A percentile compares a stretch with the other conserved stretches of the same genome.
Evolutionary conservation across 371 early-diverging fungal species (phyloP).

Genomic region (Mortierella polycephala): DNA sequence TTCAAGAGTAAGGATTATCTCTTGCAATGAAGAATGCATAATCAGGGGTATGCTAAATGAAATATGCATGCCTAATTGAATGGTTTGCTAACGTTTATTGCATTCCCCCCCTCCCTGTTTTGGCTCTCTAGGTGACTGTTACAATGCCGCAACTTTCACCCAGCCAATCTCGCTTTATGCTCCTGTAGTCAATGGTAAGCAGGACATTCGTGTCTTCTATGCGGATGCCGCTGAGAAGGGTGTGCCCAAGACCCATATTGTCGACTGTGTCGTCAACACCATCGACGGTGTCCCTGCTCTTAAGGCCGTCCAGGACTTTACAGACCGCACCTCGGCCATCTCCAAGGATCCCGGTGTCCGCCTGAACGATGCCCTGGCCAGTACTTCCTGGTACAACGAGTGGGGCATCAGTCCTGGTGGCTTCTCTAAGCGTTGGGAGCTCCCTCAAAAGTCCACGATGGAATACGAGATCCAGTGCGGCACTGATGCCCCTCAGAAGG

Average conservation of each 20-base stretch:
- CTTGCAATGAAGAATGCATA: background rate
- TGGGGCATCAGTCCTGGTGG: slow-evolving; percentile 50
- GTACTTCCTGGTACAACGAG: slow-evolving; percentile 50
- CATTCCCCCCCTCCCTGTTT: background rate
- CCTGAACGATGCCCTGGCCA: slow-evolving; percentile 54
- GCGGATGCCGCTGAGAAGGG: slow-evolving; percentile 39
- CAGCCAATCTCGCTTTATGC: slow-evolving; percentile 54
- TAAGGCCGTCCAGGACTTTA: slow-evolving; percentile 48
- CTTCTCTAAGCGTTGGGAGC: slow-evolving; percentile 43
- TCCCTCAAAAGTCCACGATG: slow-evolving; percentile 33
- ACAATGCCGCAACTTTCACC: slow-evolving; percentile 31
- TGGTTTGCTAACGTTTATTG: background rate
- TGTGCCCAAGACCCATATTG: slow-evolving; percentile 34
- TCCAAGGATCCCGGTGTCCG: slow-evolving; percentile 56
- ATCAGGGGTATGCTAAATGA: background rate
- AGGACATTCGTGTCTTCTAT: slow-evolving; percentile 44
- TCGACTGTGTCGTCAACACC: slow-evolving; percentile 40
- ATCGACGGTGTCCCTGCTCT: slow-evolving; percentile 54
- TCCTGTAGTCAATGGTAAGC: slow-evolving; percentile 42
- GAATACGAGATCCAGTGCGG: slow-evolving; percentile 48
- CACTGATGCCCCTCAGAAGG: slow-evolving; percentile 14
- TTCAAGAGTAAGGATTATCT: slow-evolving; percentile 28
- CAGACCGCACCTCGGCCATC: slow-evolving; percentile 44
- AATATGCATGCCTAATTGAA: background rate
- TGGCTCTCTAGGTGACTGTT: slow-evolving; percentile 33